These are phyloP conservation scores for Actinomucor elegans DNA, from an alignment of 371 early-diverging fungal species.

Conservation along the genomic window DNA sequence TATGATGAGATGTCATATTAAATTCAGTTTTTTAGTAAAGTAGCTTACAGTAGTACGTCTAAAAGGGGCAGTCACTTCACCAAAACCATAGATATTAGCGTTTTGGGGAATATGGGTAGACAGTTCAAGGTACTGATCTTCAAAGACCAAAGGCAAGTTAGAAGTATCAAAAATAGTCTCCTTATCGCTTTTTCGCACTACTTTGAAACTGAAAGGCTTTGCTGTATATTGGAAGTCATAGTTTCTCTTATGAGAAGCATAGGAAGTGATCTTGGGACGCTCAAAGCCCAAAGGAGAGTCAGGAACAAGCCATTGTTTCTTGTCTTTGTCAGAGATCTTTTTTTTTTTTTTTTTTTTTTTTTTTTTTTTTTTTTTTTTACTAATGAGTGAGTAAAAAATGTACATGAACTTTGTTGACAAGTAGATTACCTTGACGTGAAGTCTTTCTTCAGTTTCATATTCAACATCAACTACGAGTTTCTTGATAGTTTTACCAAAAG, in stretches of 20 bases:
- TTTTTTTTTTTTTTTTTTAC: not conserved
- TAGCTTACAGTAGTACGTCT: constrained; percentile 33
- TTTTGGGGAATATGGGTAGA: constrained; percentile 48
- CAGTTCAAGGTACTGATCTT: constrained; percentile 71
- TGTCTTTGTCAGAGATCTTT: constrained; percentile 48
- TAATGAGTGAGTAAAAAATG: not conserved
- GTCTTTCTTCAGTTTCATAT: constrained; percentile 49
- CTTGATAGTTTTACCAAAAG: constrained; percentile 46
- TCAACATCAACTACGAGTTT: constrained; percentile 45
- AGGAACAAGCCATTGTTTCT: constrained; percentile 59
- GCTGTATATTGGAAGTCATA: constrained; percentile 45
- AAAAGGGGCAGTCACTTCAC: constrained; percentile 60
- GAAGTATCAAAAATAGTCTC: constrained; percentile 61
- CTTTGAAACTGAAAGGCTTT: constrained; percentile 57
- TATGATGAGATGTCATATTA: not conserved
- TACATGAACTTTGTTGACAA: no score
- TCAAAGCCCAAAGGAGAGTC: constrained; percentile 40
- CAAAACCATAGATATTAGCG: constrained; percentile 73
- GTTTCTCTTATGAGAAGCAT: constrained; percentile 24
- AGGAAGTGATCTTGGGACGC: constrained; percentile 12
- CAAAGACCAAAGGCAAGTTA: constrained; percentile 59
- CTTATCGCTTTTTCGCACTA: constrained; percentile 47
- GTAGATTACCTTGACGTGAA: constrained; percentile 46
- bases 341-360: not conserved
- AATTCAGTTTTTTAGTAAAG: not conserved